Conservation (phyloP, 129 eudicot genomes). For the Heracleum sosnowskyi region DNA sequence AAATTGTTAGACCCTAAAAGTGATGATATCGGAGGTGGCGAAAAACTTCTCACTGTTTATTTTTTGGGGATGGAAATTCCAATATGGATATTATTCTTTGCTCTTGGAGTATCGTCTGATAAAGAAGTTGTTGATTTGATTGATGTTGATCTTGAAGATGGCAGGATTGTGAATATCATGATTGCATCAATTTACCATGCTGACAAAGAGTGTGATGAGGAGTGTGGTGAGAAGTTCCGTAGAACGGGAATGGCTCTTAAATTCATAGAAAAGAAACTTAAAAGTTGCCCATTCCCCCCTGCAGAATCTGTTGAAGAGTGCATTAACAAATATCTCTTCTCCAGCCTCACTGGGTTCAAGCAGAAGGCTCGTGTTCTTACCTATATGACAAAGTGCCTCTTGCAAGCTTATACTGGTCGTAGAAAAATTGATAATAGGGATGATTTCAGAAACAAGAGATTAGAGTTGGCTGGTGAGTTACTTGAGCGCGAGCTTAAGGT, state of each 20-base stretch:
- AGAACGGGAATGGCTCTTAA: conserved; percentile 38
- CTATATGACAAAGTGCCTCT: conserved; percentile 80
- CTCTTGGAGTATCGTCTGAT: conserved; percentile 73
- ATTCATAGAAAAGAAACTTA: conserved; percentile 27
- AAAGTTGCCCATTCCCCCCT: conserved; percentile 62
- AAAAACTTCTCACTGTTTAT: conserved; percentile 51
- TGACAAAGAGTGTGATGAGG: conserved; percentile 37
- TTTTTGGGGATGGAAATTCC: conserved; percentile 53
- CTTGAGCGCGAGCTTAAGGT: conserved; percentile 69
- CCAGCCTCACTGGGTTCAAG: conserved; percentile 43
- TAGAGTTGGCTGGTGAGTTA: conserved; percentile 86
- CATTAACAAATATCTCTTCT: conserved; percentile 43
- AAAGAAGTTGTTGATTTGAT: conserved; percentile 61
- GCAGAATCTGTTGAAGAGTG: conserved; percentile 50
- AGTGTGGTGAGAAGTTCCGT: conserved; percentile 45
- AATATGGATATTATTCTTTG: conserved; percentile 78
- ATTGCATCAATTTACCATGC: conserved; percentile 75
- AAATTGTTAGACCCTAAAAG: conserved; percentile 41
- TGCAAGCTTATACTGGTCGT: conserved; percentile 60
- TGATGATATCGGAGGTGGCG: conserved; percentile 42
- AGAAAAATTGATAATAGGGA: conserved; percentile 79
- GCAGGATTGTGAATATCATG: conserved; percentile 45
- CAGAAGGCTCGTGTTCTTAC: conserved; percentile 70
- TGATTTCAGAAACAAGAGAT: conserved; percentile 79
- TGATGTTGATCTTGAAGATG: conserved; percentile 43